A percentile compares a stretch with the other conserved stretches of the same genome.
phyloP scores from a whole-genome alignment of 129 eudicot species.

The Flaveria ramosissima region DNA sequence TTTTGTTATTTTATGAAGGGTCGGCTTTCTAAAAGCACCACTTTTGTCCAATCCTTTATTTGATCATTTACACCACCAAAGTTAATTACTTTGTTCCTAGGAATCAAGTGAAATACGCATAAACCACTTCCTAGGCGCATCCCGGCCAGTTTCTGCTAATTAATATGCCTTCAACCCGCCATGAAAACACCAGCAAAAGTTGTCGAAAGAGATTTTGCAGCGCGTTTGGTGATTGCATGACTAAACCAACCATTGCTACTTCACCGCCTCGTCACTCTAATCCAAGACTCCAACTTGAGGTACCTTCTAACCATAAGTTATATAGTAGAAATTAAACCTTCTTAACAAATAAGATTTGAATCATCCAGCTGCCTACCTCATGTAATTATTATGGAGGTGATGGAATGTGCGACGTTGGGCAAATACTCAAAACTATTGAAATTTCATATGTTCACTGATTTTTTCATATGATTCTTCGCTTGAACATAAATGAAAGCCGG shows the following conservation, averaged over 20 bases:
- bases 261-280: constrained; percentile 37
- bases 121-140: not conserved
- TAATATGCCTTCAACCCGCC: constrained; percentile 19
- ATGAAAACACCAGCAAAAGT: constrained; percentile 20
- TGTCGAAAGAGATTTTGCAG: constrained; percentile 32
- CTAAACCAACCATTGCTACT: constrained; percentile 35
- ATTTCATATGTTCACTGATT: too few relatives aligned
- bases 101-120: constrained; percentile 2
- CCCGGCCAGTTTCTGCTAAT: not conserved
- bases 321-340: too few relatives aligned
- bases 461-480: too few relatives aligned
- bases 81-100: not conserved
- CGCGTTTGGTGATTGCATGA: constrained; percentile 41
- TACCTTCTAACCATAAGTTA: constrained; percentile 1
- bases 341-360: too few relatives aligned
- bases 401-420: too few relatives aligned
- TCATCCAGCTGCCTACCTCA: not conserved
- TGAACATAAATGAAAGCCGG: too few relatives aligned
- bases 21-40: constrained; percentile 15
- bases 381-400: too few relatives aligned
- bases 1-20: too few relatives aligned
- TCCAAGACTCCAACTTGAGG: constrained; percentile 35
- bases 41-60: constrained; percentile 28
- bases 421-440: too few relatives aligned
- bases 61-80: constrained; percentile 3